Base-by-base conservation (phyloP, 2,329 filamentous ascomycete genomes). In the Dichotomopilus funicola region DNA sequence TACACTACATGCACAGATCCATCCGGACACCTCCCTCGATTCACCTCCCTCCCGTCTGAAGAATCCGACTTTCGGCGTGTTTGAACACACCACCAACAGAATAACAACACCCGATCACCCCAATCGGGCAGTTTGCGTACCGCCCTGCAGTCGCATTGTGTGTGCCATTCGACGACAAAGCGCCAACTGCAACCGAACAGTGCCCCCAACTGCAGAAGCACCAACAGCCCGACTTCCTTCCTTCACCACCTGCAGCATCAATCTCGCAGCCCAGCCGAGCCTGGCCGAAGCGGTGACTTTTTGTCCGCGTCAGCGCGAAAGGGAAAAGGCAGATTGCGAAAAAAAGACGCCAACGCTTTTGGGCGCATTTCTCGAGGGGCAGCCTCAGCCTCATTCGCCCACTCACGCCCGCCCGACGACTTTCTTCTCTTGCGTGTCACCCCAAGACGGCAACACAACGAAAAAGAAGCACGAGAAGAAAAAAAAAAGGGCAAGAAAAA, bases 21-120 rank as follows among this genome's bases (percentile, higher is more conserved):
- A 44, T 44, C 42, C 35, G 9, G 41, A 31, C 40, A n/a, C 27
- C n/a, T 27, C 38, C 40, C 35, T 7, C 34, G 45, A 44, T 44
- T 36, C 50, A 49, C 55, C 51, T 48, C 34, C n/a, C 33, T 54
- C 34, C 48, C 43, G 41, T 51, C 19, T 27, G 19, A 27, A 27
- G 19, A 27, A 27, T 3, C 19, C 19, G 19, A 27, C 19, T 27
- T 27, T 27, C 19, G 19, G 19, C 19, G 19, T 27, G 19, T 27
- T 27, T 27, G 19, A 27, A 27, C 19, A 27, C 19, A 27, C 19
- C 19, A 27, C 19, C 19, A 27, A 27, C 19, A 27, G 19, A 27
- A 27, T 27, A 27, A 27, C 19, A 27, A 27, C 19, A 27, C 19
- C 19, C 19, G 19, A 27, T 27, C 19, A 27, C 19, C 19, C 19